Evolutionary conservation across 495 filamentous ascomycete species (phyloP).

Genomic region (Halenospora varia): DNA sequence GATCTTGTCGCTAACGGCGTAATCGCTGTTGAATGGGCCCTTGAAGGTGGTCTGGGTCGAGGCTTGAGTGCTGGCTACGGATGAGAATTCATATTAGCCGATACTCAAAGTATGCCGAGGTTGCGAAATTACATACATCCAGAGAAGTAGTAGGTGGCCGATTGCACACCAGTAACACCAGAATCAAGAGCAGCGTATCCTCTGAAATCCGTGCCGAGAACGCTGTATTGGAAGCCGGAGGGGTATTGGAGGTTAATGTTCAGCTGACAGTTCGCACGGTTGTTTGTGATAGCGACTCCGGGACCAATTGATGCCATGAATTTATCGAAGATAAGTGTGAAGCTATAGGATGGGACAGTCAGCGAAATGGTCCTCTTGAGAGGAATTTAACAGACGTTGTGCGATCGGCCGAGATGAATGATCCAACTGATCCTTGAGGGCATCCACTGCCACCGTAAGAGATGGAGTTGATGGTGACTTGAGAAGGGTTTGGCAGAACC

Average conservation of each 20-base stretch:
- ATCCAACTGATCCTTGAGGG: slow-evolving; percentile 37
- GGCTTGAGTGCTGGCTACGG: slow-evolving; percentile 27
- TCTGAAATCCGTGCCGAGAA: slow-evolving; percentile 48
- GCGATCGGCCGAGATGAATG: slow-evolving; percentile 38
- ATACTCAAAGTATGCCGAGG: neutral
- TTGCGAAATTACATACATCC: slow-evolving; percentile 28
- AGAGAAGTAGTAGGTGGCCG: slow-evolving; percentile 50
- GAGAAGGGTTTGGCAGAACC: slow-evolving; percentile 11
- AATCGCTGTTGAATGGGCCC: slow-evolving; percentile 35
- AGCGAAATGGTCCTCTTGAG: neutral
- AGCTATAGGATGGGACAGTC: slow-evolving; percentile 16
- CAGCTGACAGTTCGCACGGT: slow-evolving; percentile 49
- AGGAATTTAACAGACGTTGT: slow-evolving; percentile 8
- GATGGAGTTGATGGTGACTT: slow-evolving; percentile 34
- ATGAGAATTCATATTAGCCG: neutral
- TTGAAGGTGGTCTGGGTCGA: slow-evolving; percentile 31
- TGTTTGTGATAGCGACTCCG: slow-evolving; percentile 31
- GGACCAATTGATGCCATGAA: slow-evolving; percentile 43
- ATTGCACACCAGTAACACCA: slow-evolving; percentile 41
- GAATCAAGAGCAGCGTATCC: slow-evolving; percentile 40
- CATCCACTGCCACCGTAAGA: slow-evolving; percentile 49
- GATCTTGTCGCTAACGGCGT: slow-evolving; percentile 35
- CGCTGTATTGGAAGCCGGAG: slow-evolving; percentile 46
- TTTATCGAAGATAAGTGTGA: slow-evolving; percentile 42
- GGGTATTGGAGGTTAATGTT: slow-evolving; percentile 47